phyloP scores from a whole-genome alignment of 1,284 basidiomycete species.

The Puccinia polysora region DNA sequence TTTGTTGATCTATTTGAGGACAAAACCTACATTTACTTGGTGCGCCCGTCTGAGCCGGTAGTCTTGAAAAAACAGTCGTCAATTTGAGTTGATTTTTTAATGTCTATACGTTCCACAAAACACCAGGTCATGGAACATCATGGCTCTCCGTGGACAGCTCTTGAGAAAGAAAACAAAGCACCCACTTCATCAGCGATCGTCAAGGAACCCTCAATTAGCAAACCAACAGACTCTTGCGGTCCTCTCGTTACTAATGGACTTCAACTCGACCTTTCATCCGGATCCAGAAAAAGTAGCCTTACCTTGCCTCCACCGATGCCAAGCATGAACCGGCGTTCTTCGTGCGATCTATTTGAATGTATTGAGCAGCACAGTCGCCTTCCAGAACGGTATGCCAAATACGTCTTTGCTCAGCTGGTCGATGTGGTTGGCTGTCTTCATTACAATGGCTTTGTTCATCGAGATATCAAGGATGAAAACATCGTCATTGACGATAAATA shows the following conservation, averaged over 20 bases:
- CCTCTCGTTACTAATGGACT: background rate
- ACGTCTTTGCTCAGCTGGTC: constrained; percentile 53
- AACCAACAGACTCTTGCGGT: background rate
- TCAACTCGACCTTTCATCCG: background rate
- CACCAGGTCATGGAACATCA: constrained; percentile 51
- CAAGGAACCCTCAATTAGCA: constrained; percentile 1
- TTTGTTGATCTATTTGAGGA: constrained; percentile 52
- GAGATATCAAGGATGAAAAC: constrained; percentile 55
- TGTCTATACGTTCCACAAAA: no score
- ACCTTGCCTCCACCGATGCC: constrained; percentile 17
- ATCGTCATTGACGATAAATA: constrained; percentile 50
- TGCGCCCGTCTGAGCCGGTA: no score
- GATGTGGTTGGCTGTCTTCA: constrained; percentile 52
- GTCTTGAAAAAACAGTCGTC: no score
- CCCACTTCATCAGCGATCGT: constrained; percentile 28
- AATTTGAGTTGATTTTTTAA: no score
- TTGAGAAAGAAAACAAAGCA: constrained; percentile 34
- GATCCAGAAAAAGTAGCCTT: constrained; percentile 10
- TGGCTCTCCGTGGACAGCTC: constrained; percentile 49
- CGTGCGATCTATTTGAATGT: constrained; percentile 52
- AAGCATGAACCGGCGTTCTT: constrained; percentile 50
- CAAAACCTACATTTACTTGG: constrained; percentile 50
- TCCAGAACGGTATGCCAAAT: constrained; percentile 50
- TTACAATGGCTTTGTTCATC: constrained; percentile 51
- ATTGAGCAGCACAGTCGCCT: constrained; percentile 51